A percentile compares a stretch with the other conserved stretches of the same genome.
Conservation (phyloP, 164 flowering plant genomes). For the Tetracentron sinense region DNA sequence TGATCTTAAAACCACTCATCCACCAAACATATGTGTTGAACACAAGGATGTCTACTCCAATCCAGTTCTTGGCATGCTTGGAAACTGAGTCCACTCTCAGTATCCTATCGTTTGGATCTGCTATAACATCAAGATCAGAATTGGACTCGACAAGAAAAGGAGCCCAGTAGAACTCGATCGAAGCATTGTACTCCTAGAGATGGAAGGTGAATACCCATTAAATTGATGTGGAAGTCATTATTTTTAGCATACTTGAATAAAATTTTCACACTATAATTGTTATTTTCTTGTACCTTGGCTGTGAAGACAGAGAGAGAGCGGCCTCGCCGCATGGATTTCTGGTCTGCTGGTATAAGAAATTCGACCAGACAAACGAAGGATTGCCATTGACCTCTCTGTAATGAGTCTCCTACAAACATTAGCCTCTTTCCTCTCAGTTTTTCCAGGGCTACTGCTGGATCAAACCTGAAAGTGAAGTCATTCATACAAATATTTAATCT, state of each 20-base stretch:
- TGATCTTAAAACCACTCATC: conserved; percentile 77
- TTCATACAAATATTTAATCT: not conserved
- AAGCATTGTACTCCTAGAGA: conserved; percentile 24
- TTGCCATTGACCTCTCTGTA: conserved; percentile 84
- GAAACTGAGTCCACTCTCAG: conserved; percentile 58
- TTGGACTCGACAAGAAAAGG: conserved; percentile 78
- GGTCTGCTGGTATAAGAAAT: conserved; percentile 47
- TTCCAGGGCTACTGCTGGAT: conserved; percentile 36
- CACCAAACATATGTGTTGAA: conserved; percentile 97
- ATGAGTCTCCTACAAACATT: no score
- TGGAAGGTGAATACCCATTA: not conserved
- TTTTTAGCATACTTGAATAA: not conserved
- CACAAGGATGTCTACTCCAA: no score
- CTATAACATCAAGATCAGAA: conserved; percentile 51
- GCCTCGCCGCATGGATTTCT: conserved; percentile 59
- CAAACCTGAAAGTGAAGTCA: not conserved
- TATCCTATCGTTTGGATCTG: conserved; percentile 58
- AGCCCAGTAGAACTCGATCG: no score
- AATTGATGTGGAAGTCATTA: no score
- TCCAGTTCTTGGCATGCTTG: conserved; percentile 79
- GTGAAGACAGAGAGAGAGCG: conserved; percentile 56
- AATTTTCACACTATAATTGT: no score
- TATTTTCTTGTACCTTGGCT: conserved; percentile 50
- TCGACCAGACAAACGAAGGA: conserved; percentile 85
- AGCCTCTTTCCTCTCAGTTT: conserved; percentile 79